These are phyloP conservation scores for Epithemia pelagica DNA, from an alignment of 108 stramenopile genomes.

Conservation along the genomic window DNA sequence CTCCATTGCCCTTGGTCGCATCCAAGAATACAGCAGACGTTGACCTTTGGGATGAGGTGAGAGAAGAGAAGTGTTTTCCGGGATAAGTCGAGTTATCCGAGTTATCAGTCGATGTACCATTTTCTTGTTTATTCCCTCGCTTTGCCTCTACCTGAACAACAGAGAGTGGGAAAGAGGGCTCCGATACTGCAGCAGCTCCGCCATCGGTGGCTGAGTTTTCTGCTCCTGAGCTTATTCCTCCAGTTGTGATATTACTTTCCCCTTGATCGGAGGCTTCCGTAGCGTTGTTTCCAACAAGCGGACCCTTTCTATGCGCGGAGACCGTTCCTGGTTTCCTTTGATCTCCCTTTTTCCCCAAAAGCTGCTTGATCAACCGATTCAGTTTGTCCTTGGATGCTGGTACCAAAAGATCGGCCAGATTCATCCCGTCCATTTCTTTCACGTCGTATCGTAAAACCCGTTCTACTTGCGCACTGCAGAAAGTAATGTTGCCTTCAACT, in stretches of 20 bases:
- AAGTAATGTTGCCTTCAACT: slow-evolving; percentile 63
- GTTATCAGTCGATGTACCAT: slow-evolving; percentile 4
- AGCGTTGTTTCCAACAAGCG: not conserved
- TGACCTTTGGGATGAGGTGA: slow-evolving; percentile 12
- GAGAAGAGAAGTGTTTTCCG: slow-evolving; percentile 12
- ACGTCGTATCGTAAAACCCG: slow-evolving; percentile 53
- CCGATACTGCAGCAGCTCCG: slow-evolving; percentile 35
- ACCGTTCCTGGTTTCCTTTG: not conserved
- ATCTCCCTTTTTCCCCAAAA: slow-evolving; percentile 1
- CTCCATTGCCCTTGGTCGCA: slow-evolving; percentile 10
- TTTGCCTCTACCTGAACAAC: slow-evolving; percentile 39
- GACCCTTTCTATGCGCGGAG: not conserved
- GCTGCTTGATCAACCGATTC: slow-evolving; percentile 6
- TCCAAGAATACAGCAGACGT: slow-evolving; percentile 14
- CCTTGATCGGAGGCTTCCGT: slow-evolving; percentile 16
- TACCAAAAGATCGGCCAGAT: slow-evolving; percentile 45
- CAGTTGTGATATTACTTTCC: not conserved
- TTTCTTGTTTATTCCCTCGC: not conserved
- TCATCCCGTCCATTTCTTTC: slow-evolving; percentile 50
- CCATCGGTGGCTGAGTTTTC: slow-evolving; percentile 18
- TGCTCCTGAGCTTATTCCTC: slow-evolving; percentile 6
- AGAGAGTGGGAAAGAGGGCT: slow-evolving; percentile 42
- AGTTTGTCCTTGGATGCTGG: slow-evolving; percentile 54
- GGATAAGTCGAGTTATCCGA: slow-evolving; percentile 18
- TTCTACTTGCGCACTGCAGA: slow-evolving; percentile 76